Conservation (phyloP, 495 filamentous ascomycete genomes). For the Staphylotrichum longicolle region DNA sequence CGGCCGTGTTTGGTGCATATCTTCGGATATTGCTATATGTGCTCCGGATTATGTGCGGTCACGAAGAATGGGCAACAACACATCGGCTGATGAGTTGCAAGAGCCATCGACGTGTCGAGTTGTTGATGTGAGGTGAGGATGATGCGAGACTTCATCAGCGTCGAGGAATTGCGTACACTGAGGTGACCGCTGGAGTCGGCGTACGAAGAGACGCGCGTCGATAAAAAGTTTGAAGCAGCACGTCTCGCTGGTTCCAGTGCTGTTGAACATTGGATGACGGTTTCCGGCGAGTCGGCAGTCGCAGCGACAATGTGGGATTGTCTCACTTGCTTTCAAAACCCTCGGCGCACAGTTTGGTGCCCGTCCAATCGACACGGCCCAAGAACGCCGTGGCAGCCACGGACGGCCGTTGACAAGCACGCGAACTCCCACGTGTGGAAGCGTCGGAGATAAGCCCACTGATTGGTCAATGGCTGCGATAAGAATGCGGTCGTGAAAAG, state of each 20-base stretch:
- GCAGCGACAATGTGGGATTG: neutral
- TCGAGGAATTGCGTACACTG: too few relatives aligned
- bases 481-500: neutral
- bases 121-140: too few relatives aligned
- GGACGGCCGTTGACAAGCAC: slow-evolving; percentile 13
- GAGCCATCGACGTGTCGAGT: too few relatives aligned
- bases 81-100: too few relatives aligned
- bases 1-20: neutral
- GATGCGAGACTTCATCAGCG: too few relatives aligned
- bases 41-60: too few relatives aligned
- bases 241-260: neutral
- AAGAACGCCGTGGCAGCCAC: neutral
- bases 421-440: slow-evolving; percentile 12
- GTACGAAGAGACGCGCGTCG: too few relatives aligned
- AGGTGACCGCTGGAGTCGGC: too few relatives aligned
- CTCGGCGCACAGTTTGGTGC: neutral
- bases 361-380: neutral
- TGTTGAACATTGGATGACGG: neutral
- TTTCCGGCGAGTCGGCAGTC: neutral
- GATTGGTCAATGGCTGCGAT: slow-evolving; percentile 16
- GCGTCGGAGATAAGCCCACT: slow-evolving; percentile 13
- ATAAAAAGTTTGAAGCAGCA: too few relatives aligned
- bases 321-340: neutral
- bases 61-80: too few relatives aligned
- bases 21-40: too few relatives aligned